phyloP scores from a whole-genome alignment of 371 early-diverging fungal genomes.

The Syncephalastrum monosporum region DNA sequence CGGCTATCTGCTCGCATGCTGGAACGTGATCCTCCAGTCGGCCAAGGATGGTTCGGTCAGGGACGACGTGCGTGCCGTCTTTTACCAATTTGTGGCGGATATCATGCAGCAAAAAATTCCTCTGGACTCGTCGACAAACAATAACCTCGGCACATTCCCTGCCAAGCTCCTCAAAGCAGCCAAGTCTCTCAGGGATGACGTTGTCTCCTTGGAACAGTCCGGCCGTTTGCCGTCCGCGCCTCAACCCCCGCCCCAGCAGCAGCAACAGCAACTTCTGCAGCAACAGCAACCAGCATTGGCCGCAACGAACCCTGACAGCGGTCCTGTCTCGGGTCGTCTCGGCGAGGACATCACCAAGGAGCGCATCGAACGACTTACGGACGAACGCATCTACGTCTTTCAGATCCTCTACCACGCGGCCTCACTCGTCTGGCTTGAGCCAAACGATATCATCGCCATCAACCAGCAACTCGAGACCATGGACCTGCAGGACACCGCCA shows the following conservation, averaged over 20 bases:
- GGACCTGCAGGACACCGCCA: conserved; percentile 54
- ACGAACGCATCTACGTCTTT: conserved; percentile 60
- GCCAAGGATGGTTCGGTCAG: conserved; percentile 47
- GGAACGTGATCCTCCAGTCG: conserved; percentile 62
- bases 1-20: conserved; percentile 57
- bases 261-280: conserved; percentile 21
- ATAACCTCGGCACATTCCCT: conserved; percentile 27
- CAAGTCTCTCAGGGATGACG: conserved; percentile 38
- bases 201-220: conserved; percentile 31
- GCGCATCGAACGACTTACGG: conserved; percentile 46
- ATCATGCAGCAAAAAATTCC: conserved; percentile 12
- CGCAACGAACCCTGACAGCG: background rate
- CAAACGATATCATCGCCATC: conserved; percentile 48
- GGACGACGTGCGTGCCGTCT: conserved; percentile 42
- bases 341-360: conserved; percentile 47
- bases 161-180: conserved; percentile 46
- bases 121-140: background rate
- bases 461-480: conserved; percentile 54
- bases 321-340: conserved; percentile 21
- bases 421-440: conserved; percentile 48
- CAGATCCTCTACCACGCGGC: conserved; percentile 57
- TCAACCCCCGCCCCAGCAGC: conserved; percentile 20
- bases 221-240: conserved; percentile 16
- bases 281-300: conserved; percentile 4
- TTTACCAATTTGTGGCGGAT: conserved; percentile 29